Conservation (phyloP, 352 stramenopile species). For the Globisporangium cystogenes region DNA sequence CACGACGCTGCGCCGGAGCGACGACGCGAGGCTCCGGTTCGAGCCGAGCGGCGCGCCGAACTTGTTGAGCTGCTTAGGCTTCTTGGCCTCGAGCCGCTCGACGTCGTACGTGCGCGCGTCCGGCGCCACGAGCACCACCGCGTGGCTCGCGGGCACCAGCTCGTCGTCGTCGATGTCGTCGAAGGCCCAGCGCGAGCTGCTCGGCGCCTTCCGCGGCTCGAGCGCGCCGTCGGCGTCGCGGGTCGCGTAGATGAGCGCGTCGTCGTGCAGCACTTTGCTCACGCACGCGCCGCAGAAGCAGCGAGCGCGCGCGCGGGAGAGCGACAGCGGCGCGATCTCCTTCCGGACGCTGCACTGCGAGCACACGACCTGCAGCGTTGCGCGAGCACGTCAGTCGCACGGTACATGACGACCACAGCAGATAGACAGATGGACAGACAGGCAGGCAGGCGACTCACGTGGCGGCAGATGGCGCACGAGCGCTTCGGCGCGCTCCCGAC, state of each 20-base stretch:
- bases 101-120: conserved; percentile 18
- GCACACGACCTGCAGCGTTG: conserved; percentile 23
- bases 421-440: no score
- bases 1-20: conserved; percentile 1
- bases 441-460: conserved; percentile 16
- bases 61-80: conserved; percentile 10
- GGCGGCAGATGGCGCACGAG: conserved; percentile 39
- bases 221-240: conserved; percentile 22
- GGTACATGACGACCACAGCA: no score
- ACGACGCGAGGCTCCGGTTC: conserved; percentile 7
- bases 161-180: conserved; percentile 37
- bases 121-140: conserved; percentile 18
- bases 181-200: conserved; percentile 24
- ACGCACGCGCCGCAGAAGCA: conserved; percentile 65
- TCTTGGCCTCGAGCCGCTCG: conserved; percentile 5
- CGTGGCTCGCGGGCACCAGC: conserved; percentile 17
- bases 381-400: no score
- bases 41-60: conserved; percentile 11
- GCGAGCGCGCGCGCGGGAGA: conserved; percentile 15
- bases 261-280: conserved; percentile 39
- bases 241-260: conserved; percentile 40
- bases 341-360: conserved; percentile 39
- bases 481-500: conserved; percentile 22
- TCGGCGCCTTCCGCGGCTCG: background rate
- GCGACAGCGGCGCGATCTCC: conserved; percentile 32